Base-by-base conservation (phyloP, 495 filamentous ascomycete genomes). In the Neurospora sp. region DNA sequence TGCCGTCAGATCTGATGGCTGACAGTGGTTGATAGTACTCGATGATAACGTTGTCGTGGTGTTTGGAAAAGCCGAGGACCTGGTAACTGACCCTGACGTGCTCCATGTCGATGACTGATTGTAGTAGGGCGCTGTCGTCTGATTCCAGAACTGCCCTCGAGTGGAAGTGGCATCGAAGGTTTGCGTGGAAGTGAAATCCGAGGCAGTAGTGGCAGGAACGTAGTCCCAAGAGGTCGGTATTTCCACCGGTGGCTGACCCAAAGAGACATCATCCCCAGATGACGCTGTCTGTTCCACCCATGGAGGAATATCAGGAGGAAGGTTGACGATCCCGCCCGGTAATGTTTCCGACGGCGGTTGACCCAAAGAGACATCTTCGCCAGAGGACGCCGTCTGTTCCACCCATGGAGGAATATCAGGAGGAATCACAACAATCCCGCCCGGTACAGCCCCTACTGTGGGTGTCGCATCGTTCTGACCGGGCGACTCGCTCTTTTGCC, bases 1-100 rank as follows among this genome's bases (percentile, higher is more conserved):
- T n/a, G 19, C 54, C 7, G 54, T 54, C 19, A 72, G 21, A 36
- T 77, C 74, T 39, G 74, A 72, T 40, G 73, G 39, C 31, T 76
- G 62, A 74, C 76, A 78, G 70, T 74, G 76, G 72, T 48, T 76
- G 54, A 73, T 19, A 10, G 73, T 24, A 39, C 28, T 66, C 28
- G 28, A 34, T 28, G 38, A 43, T 70, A 62, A 72, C 34, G 71
- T 11, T 28, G 62, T 70, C 17, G 31, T 59, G 42, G 42, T 45
- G 9, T 45, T 45, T 11, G 42, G 42, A 5, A 45, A 45, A n/a
- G 0, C 4, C 8, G 42, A 45, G 19, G 42, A n/a, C 42, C 42
- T 45, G 42, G n/a, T 45, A 21, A 10, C 19, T 42, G 39, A 17
- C 39, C 39, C 39, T n/a, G 19, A 17, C 13, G 62, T 19, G 66